Evolutionary conservation across 1,284 basidiomycete species (phyloP), one percentile per base, ranked within the genome.

Genomic region (Microbotryum lychnidis-dioicae): DNA sequence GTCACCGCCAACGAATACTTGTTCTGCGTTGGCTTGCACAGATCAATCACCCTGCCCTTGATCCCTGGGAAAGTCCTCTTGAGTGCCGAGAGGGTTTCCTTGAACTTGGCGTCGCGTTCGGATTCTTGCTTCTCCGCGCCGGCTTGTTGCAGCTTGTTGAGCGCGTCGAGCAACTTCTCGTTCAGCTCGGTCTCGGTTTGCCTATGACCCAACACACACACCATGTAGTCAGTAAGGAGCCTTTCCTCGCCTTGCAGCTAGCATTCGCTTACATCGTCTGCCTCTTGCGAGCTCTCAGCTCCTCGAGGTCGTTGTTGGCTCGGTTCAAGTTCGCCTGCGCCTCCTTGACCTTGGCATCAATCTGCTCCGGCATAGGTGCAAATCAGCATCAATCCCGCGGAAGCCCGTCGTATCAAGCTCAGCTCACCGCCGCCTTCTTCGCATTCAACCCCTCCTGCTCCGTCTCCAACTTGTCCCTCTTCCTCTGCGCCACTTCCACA

Each of bases 1-100:
- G 87, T 85, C n/a, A 98, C 89, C 0, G 96, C 91, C 0, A 83
- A 83, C 72, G 96, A 89, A 73, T 97, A 98, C 77, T 96, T 97
- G 62, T 87, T 82, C 63, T 89, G 86, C 0, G 87, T 90, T 0
- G 94, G 92, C 74, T 91, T 90, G 80, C 91, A 97, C 10, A 97
- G 80, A 73, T 97, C 93, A 37, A 91, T 81, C 5, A 98, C 83
- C 37, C 94, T 84, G 0, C 96, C 96, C 33, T 73, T 73, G 4
- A 78, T 77, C 49, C 60, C 55, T 56, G 90, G 87, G 76, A 96
- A 96, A 48, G 93, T 84, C 4, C 89, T 81, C 70, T 92, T 90
- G 56, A 99, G 76, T 70, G 81, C 89, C 2, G 83, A 77, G 27
- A 97, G 78, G 0, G 87, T 90, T 73, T 97, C 92, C 74, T 91